These are phyloP conservation scores for Lolium multiflorum DNA, from an alignment of 176 grass and related monocot genomes.

Conservation along the genomic window DNA sequence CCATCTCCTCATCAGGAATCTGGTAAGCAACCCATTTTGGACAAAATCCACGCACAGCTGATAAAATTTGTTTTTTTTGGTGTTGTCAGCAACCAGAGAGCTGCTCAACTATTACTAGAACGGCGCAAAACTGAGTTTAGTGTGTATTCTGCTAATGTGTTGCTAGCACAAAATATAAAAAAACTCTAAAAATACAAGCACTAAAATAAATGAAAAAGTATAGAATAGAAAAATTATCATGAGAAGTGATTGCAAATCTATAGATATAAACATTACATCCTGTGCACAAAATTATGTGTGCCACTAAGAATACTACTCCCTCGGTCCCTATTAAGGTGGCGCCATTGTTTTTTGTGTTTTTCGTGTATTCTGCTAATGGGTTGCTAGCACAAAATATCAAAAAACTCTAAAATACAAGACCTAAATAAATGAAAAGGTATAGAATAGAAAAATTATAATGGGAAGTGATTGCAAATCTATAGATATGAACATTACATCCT, in stretches of 20 bases:
- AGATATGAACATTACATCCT: not conserved
- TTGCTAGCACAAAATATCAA: not conserved
- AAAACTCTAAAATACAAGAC: not conserved
- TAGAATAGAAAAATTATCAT: not conserved
- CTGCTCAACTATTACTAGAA: not conserved
- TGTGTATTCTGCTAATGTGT: not conserved
- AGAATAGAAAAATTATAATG: not conserved
- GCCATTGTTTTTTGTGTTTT: not conserved
- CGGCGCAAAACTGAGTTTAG: not conserved
- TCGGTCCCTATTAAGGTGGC: no score
- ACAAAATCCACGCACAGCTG: not conserved
- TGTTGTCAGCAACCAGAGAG: not conserved
- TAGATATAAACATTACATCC: not conserved
- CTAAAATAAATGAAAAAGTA: not conserved
- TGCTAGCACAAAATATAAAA: not conserved
- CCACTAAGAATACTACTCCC: not conserved
- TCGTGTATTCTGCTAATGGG: not conserved
- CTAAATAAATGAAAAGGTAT: not conserved
- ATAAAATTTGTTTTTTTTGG: conserved; percentile 10
- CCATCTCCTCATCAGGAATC: not conserved
- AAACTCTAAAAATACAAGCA: not conserved
- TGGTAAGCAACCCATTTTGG: not conserved
- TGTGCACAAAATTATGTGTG: not conserved
- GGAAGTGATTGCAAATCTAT: not conserved
- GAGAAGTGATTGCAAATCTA: not conserved